Evolutionary conservation across 2,329 filamentous ascomycete species (phyloP).

Genomic region (Aspergillus alliaceus): DNA sequence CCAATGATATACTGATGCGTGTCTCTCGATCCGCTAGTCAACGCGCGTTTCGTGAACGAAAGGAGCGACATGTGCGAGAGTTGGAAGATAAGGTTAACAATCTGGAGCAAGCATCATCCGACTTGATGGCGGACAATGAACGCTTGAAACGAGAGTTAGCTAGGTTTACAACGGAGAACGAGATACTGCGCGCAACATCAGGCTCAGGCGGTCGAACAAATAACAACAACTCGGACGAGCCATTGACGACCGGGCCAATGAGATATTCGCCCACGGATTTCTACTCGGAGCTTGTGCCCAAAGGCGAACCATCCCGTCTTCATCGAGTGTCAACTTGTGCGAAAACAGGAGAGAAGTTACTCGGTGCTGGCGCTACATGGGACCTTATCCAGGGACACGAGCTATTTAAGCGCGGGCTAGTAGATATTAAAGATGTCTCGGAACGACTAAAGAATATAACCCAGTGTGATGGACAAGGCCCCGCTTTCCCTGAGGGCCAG

Average conservation of each 20-base stretch:
- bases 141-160: conserved; percentile 80
- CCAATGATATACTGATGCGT: background rate
- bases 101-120: conserved; percentile 72
- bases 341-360: conserved; percentile 64
- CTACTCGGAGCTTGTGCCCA: conserved; percentile 62
- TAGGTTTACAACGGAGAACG: conserved; percentile 83
- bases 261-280: conserved; percentile 72
- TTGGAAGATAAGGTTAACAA: conserved; percentile 80
- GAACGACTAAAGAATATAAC: conserved; percentile 73
- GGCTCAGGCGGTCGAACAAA: conserved; percentile 33
- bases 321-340: conserved; percentile 69
- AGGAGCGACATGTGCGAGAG: conserved; percentile 91
- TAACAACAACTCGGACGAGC: conserved; percentile 42
- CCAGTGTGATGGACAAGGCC: conserved; percentile 82
- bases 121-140: conserved; percentile 79
- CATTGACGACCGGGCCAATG: conserved; percentile 66
- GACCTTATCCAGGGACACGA: conserved; percentile 82
- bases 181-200: conserved; percentile 82
- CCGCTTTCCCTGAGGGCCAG: conserved; percentile 78
- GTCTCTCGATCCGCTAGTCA: conserved; percentile 58
- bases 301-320: conserved; percentile 47
- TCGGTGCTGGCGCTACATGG: conserved; percentile 81
- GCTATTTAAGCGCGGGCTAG: conserved; percentile 70
- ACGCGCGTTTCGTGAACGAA: conserved; percentile 92
- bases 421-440: conserved; percentile 80